Conservation (phyloP, 2,329 filamentous ascomycete species). For the Aspergillus sp. region DNA sequence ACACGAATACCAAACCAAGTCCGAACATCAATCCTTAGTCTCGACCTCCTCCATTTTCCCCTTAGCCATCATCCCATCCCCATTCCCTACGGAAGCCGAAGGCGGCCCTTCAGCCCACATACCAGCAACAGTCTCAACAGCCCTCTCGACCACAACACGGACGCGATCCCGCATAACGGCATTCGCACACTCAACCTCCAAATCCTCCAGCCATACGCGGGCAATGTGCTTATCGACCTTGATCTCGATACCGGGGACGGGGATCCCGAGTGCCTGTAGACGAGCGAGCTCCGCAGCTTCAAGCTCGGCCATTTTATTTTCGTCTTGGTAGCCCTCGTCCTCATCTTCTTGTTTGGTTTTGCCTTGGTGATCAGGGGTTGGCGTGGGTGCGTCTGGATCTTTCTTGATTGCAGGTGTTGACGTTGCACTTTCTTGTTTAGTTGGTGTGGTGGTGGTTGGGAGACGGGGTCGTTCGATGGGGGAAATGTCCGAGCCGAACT, state of each 20-base stretch:
- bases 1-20: background rate
- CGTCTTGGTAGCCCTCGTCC: slow-evolving; percentile 23
- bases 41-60: slow-evolving; percentile 16
- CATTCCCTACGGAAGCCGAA: slow-evolving; percentile 17
- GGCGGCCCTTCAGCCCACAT: slow-evolving; percentile 41
- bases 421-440: slow-evolving; percentile 6
- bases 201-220: slow-evolving; percentile 81
- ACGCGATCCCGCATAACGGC: slow-evolving; percentile 75
- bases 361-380: slow-evolving; percentile 17
- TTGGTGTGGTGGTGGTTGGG: slow-evolving; percentile 11
- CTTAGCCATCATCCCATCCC: slow-evolving; percentile 6
- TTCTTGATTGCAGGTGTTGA: slow-evolving; percentile 7
- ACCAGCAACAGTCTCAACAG: slow-evolving; percentile 76
- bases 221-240: slow-evolving; percentile 80
- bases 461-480: slow-evolving; percentile 62
- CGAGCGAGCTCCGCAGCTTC: slow-evolving; percentile 63
- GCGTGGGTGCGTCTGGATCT: slow-evolving; percentile 8
- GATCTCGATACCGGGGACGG: slow-evolving; percentile 81
- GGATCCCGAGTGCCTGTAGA: slow-evolving; percentile 75
- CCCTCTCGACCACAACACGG: slow-evolving; percentile 79
- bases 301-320: slow-evolving; percentile 39
- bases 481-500: slow-evolving; percentile 80
- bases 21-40: slow-evolving; percentile 13
- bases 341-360: slow-evolving; percentile 27
- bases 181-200: slow-evolving; percentile 81